These are phyloP conservation scores for Areca catechu DNA, from an alignment of 176 grass and related monocot genomes.

Conservation along the genomic window DNA sequence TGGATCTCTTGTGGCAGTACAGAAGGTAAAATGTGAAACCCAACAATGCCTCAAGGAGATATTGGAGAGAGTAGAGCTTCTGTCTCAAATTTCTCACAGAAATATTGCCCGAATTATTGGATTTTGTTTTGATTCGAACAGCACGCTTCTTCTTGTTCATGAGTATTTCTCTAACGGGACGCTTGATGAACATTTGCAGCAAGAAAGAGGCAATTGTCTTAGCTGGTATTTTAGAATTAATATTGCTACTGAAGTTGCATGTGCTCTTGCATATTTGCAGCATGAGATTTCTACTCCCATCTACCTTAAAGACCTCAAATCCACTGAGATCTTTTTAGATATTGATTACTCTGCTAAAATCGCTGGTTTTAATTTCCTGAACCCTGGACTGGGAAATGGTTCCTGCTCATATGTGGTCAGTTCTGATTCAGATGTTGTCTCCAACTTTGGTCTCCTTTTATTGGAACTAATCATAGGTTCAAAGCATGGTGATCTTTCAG, in stretches of 20 bases:
- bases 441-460: constrained; percentile 66
- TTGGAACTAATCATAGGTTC: constrained; percentile 65
- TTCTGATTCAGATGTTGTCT: constrained; percentile 41
- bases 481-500: constrained; percentile 35
- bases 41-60: constrained; percentile 36
- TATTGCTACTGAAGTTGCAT: constrained; percentile 70
- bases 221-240: constrained; percentile 72
- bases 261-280: constrained; percentile 71
- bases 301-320: constrained; percentile 56
- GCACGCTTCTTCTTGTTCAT: constrained; percentile 65
- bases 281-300: constrained; percentile 36
- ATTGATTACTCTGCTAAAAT: constrained; percentile 54
- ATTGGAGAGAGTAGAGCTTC: constrained; percentile 52
- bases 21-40: constrained; percentile 53
- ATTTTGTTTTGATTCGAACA: constrained; percentile 59
- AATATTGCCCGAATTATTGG: constrained; percentile 75
- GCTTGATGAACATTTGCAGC: constrained; percentile 60
- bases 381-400: constrained; percentile 20
- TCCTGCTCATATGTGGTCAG: constrained; percentile 24
- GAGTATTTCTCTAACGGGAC: constrained; percentile 68
- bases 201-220: constrained; percentile 34
- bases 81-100: constrained; percentile 50
- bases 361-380: constrained; percentile 45
- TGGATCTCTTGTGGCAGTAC: constrained; percentile 63
- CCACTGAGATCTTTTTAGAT: constrained; percentile 69